A percentile compares a stretch with the other conserved stretches of the same genome.
Conservation (phyloP, 2,329 filamentous ascomycete genomes). For the Aureobasidium pullulans region DNA sequence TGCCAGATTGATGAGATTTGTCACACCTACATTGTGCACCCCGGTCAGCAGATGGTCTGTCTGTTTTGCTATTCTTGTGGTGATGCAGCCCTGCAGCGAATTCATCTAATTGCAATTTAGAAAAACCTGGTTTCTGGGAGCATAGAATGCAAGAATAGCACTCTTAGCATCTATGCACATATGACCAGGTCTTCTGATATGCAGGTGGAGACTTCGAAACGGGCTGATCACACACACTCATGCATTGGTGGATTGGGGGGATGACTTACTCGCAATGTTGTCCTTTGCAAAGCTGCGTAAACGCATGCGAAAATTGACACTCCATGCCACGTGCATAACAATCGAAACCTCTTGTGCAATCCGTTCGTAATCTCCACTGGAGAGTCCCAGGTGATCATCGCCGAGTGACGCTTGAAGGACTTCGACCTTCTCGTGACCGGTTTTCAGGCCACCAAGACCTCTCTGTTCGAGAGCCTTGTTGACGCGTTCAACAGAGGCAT, state of each 20-base stretch:
- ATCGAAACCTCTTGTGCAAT: conserved; percentile 39
- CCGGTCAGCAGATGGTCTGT: conserved; percentile 2
- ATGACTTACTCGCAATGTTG: conserved; percentile 38
- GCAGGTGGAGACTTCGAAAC: not conserved
- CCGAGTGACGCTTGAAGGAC: conserved; percentile 45
- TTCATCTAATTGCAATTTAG: not conserved
- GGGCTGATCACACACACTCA: not conserved
- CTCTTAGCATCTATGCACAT: not conserved
- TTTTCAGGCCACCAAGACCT: conserved; percentile 24
- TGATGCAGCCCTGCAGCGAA: conserved; percentile 6
- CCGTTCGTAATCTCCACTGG: conserved; percentile 31
- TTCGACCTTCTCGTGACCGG: conserved; percentile 38
- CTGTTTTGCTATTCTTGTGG: conserved; percentile 11
- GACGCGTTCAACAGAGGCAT: conserved; percentile 40
- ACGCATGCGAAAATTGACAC: conserved; percentile 56
- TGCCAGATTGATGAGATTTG: conserved; percentile 43
- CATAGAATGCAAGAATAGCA: conserved; percentile 4
- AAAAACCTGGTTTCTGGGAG: conserved; percentile 10
- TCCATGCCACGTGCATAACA: conserved; percentile 58
- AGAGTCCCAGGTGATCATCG: conserved; percentile 42
- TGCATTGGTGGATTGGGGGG: conserved; percentile 1
- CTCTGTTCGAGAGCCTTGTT: conserved; percentile 36
- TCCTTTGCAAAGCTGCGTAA: conserved; percentile 49
- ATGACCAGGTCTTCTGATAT: conserved; percentile 10
- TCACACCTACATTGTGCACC: conserved; percentile 27